Evolutionary conservation across 208 protist genomes (phyloP).

Genomic region (Angomonas ambiguus): DNA sequence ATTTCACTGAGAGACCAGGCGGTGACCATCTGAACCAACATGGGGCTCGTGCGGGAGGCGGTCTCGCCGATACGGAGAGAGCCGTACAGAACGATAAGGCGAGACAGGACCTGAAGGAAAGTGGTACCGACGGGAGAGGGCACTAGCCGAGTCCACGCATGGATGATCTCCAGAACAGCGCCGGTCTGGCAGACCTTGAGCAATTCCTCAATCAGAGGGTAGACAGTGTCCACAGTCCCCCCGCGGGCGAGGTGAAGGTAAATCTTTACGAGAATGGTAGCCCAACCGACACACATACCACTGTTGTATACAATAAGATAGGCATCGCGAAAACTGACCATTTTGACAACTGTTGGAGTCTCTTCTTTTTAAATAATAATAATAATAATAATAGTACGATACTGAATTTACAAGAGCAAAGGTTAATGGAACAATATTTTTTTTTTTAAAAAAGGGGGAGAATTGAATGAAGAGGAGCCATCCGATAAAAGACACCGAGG

Average conservation of each 20-base stretch:
- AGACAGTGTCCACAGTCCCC: constrained; percentile 36
- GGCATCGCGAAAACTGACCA: constrained; percentile 36
- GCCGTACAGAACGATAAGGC: constrained; percentile 81
- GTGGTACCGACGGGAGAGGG: constrained; percentile 74
- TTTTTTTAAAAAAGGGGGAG: constrained; percentile 5
- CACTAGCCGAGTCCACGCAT: constrained; percentile 75
- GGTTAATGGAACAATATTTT: too few species aligned
- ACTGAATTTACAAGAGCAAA: too few species aligned
- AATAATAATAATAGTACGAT: constrained; percentile 5
- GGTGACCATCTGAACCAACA: constrained; percentile 71
- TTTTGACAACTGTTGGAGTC: constrained; percentile 15
- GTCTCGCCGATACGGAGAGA: constrained; percentile 63
- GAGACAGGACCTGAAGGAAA: constrained; percentile 81
- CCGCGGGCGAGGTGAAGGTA: constrained; percentile 28
- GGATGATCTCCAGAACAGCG: constrained; percentile 79
- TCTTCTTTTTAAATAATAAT: too few species aligned
- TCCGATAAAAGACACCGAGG: constrained; percentile 4
- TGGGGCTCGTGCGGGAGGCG: constrained; percentile 30
- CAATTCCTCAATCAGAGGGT: constrained; percentile 50
- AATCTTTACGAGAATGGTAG: constrained; percentile 52
- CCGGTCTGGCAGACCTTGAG: constrained; percentile 82
- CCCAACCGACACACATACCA: constrained; percentile 68
- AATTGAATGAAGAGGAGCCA: constrained; percentile 7
- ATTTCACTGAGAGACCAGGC: constrained; percentile 85
- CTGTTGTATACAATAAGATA: constrained; percentile 81